Percentiles rank a stretch among this genome's conserved stretches.
Conservation (phyloP, 1,284 basidiomycete genomes). For the Pascua guehoae region DNA sequence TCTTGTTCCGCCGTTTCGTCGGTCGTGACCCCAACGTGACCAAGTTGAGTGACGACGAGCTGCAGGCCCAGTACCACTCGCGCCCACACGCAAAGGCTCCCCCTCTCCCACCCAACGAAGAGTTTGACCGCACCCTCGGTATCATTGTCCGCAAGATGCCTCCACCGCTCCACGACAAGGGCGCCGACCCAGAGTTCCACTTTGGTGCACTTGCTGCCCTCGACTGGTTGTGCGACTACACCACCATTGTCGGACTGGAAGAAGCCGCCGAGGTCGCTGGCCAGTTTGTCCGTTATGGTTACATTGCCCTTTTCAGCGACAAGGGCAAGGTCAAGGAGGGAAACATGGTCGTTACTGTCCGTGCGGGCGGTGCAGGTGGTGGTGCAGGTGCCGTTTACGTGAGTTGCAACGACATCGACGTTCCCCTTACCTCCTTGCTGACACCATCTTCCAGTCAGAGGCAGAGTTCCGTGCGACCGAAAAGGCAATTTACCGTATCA, state of each 20-base stretch:
- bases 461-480: constrained; percentile 94
- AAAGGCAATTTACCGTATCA: constrained; percentile 89
- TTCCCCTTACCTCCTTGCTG: neutral
- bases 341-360: constrained; percentile 79
- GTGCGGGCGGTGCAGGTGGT: constrained; percentile 42
- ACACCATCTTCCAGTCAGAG: constrained; percentile 58
- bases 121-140: constrained; percentile 53
- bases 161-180: constrained; percentile 15
- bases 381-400: constrained; percentile 43
- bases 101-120: constrained; percentile 27
- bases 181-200: constrained; percentile 59
- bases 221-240: constrained; percentile 97
- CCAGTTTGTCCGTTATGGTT: constrained; percentile 93
- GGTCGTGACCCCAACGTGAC: constrained; percentile 77
- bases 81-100: constrained; percentile 35
- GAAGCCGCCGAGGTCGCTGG: constrained; percentile 96
- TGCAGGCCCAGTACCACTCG: constrained; percentile 43
- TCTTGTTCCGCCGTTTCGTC: constrained; percentile 90
- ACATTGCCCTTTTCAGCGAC: constrained; percentile 70
- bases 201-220: constrained; percentile 82
- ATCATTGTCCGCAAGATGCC: constrained; percentile 38
- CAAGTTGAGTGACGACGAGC: constrained; percentile 38
- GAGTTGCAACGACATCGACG: constrained; percentile 5
- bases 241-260: constrained; percentile 90
- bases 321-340: constrained; percentile 73